Evolutionary conservation across 1,139 yeast species (phyloP).

Genomic region (Pichia kudriavzevii): DNA sequence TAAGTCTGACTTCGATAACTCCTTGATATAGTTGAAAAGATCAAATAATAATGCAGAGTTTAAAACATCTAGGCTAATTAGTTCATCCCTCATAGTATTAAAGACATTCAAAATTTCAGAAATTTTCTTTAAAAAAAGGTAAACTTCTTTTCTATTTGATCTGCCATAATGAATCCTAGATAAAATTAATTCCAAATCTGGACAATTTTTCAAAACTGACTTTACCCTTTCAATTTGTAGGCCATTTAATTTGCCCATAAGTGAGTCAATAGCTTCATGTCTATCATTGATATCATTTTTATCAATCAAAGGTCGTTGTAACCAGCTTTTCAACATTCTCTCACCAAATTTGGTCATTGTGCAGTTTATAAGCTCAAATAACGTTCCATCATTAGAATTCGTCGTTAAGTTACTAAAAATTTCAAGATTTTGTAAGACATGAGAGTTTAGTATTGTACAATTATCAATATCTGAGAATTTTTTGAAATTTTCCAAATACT

Average conservation of each 20-base stretch:
- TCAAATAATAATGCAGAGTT: conserved; percentile 15
- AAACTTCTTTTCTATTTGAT: conserved; percentile 61
- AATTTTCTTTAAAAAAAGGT: conserved; percentile 46
- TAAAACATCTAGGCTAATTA: conserved; percentile 12
- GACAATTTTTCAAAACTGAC: conserved; percentile 37
- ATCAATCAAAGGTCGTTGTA: conserved; percentile 60
- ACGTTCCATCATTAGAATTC: conserved; percentile 51
- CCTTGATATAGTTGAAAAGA: conserved; percentile 10
- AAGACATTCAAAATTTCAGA: conserved; percentile 34
- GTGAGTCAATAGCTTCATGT: conserved; percentile 55
- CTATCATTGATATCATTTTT: conserved; percentile 49
- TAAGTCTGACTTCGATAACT: conserved; percentile 10
- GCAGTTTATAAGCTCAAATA: conserved; percentile 73
- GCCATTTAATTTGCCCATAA: conserved; percentile 27
- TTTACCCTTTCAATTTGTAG: conserved; percentile 44
- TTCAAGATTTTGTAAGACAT: conserved; percentile 64
- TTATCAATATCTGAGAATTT: conserved; percentile 41
- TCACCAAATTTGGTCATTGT: conserved; percentile 74
- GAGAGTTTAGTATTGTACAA: conserved; percentile 63
- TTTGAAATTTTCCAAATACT: conserved; percentile 41
- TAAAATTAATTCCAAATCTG: conserved; percentile 64
- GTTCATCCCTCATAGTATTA: conserved; percentile 14
- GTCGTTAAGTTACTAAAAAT: conserved; percentile 62
- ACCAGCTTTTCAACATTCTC: conserved; percentile 62
- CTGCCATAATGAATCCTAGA: conserved; percentile 63